Base-by-base conservation (phyloP, 345 rosid genomes). In the Aegle marmelos region DNA sequence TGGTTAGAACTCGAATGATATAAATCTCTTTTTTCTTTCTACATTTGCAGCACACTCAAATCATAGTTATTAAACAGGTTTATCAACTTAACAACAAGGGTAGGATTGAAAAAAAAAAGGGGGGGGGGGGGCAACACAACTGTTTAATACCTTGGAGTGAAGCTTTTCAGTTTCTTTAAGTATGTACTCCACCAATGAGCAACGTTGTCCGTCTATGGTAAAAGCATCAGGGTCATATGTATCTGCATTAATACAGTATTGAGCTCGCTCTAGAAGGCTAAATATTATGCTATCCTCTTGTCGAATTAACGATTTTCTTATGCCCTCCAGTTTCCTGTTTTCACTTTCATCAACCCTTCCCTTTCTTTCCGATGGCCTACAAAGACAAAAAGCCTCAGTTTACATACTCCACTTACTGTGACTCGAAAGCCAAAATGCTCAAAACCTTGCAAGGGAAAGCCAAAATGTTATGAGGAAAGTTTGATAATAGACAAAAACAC, bases 251-350 rank as follows among this genome's bases (percentile, higher is more conserved):
- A 86, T 89, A 83, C 94, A 87, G 76, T 90, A 89, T 78, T 94
- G 95, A 64, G 98, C 90, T 83, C 99, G 88, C 86, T 94, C 98
- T 48, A 92, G 83, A 28, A 96, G 86, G 74, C 91, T 82, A 75
- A 84, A 94, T 82, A 96, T 94, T 58, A 96, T 96, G 77, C 97
- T 96, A 77, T 94, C 98, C 85, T 94, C 98, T 84, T 96, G 99
- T 59, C 84, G 91, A 73, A 96, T 89, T 85, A 94, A 88, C 28
- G 97, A 92, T 72, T 70, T 85, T 69, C 98, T 85, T 61, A 96
- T 89, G 24, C 90, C 89, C 59, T 94, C 95, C 25, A 94, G 88
- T 25, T 94, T 94, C 85, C 91, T 81, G 81, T 86, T 91, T 73
- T 92, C 81, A 74, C 92, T 93, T 75, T 80, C 90, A 82, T 96